Evolutionary conservation across 1,284 basidiomycete genomes (phyloP), one percentile per base, ranked within the genome.

Genomic region (Cutaneotrichosporon cutaneum): DNA sequence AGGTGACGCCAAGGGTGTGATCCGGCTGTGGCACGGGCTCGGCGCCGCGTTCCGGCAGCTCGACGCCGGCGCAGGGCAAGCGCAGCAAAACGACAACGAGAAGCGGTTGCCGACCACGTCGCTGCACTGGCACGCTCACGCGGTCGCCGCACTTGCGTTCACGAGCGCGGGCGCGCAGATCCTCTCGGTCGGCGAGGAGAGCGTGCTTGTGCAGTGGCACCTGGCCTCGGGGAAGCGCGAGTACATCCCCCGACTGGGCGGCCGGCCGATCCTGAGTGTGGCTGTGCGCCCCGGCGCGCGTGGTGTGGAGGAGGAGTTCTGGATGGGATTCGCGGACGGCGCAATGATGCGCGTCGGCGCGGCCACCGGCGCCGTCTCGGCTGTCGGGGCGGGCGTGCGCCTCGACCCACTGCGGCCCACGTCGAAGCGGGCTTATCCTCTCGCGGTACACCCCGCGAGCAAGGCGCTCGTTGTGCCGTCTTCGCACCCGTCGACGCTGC

Each of bases 41-140:
- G 85, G 87, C 64, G 85, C 88, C 54, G 77, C 77, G 4, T 80
- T 78, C 64, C 65, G 70, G 79, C 82, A 59, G 61, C 59, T 77
- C 48, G 74, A 76, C 36, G 64, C 65, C 8, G 67, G 68, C 11
- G 59, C 66, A 4, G 52, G 35, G 4, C 48, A 56, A 22, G 59
- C 59, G 4, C 67, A 52, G 58, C 63, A 51, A 30, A 59, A 45
- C 32, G 70, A 72, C 24, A 67, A 63, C 9, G 73, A 76, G 57
- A 73, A 71, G 60, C 70, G 68, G 33, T 64, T 76, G 39, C 88
- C 92, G 64, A 95, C 93, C 0, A 90, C 91, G 1, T 86, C 88
- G 5, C 81, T 97, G 54, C 95, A 98, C 78, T 99, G 96, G 96
- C 96, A 99, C 75, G 90, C 95, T 0, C 94, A 99, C 76, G 86